Percentiles rank a stretch among this genome's conserved stretches.
Conservation (phyloP, 139 green algal genomes). For the Prasinococcaceae sp. region DNA sequence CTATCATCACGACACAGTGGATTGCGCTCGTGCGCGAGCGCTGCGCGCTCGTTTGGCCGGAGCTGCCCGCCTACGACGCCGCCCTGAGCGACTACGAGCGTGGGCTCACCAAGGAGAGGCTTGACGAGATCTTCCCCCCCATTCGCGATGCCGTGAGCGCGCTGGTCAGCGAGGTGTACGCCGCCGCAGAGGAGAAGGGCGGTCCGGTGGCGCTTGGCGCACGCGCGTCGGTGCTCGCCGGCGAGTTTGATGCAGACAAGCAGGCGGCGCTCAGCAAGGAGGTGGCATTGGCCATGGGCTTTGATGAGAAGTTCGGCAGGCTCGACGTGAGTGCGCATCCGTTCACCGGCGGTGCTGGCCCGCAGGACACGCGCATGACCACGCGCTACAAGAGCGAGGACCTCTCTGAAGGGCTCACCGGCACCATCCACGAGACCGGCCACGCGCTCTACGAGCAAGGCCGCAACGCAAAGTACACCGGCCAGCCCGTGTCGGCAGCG, state of each 20-base stretch:
- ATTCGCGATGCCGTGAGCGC: background rate
- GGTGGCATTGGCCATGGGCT: conserved; percentile 55
- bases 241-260: conserved; percentile 21
- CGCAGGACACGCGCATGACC: conserved; percentile 81
- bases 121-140: conserved; percentile 67
- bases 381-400: conserved; percentile 71
- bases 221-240: conserved; percentile 3
- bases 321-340: conserved; percentile 71
- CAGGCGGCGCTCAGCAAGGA: conserved; percentile 31
- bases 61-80: conserved; percentile 44
- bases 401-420: conserved; percentile 56
- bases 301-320: conserved; percentile 49
- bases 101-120: conserved; percentile 47
- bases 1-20: too few relatives aligned
- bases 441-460: conserved; percentile 85
- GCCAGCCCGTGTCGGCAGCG: conserved; percentile 49
- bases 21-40: conserved; percentile 46
- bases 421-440: conserved; percentile 33
- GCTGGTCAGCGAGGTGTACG: background rate
- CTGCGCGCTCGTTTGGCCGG: conserved; percentile 24
- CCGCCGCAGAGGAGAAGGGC: conserved; percentile 34
- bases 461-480: conserved; percentile 51
- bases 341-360: conserved; percentile 53
- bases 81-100: conserved; percentile 75
- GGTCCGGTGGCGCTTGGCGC: conserved; percentile 51